Evolutionary conservation across 805 yeast genomes (phyloP), one percentile per base, ranked within the genome.

Genomic region (Saccharomycopsis malanga): DNA sequence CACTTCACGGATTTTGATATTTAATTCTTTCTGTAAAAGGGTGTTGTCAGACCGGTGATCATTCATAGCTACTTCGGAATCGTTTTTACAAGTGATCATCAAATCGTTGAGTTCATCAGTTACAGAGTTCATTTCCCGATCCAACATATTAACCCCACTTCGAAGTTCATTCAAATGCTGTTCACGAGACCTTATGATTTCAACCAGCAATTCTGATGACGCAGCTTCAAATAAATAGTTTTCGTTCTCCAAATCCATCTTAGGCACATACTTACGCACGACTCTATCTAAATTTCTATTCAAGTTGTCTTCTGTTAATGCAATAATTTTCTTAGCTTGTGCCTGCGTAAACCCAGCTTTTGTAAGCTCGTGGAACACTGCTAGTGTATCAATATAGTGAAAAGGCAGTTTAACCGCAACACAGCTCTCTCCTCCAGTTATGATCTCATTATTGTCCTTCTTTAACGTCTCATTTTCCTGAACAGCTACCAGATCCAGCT

Each of bases 211-310:
- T 61, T 91, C 98, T 46, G 89, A 82, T 52, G 87, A 87, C 0
- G 96, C 96, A 27, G 96, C 94, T 60, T 88, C 91, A 61, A 87
- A 89, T 12, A 93, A 65, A 59, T 91, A 93, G 20, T 78, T 74
- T 57, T 91, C 96, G 57, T 89, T 91, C 53, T 89, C 96, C 14
- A 87, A 66, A 55, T 87, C 96, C 52, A 79, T 77, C 23, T 65
- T 64, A 20, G 71, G 69, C 15, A 70, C 60, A 15, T 62, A 58
- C 34, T 61, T 58, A 2, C 62, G 64, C 23, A 62, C 57, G 21
- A 68, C 50, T 32, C 61, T 56, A 5, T 57, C 55, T 32, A 71
- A 55, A 17, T 65, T 61, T 5, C 56, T 56, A 4, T 61, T 55
- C 20, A 72, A 50, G 52, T 67, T 57, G 20, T 64, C 64, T 23